Evolutionary conservation across 305 asterid species (phyloP), one percentile per base, ranked within the genome.

Genomic region (Solanum hybrid): DNA sequence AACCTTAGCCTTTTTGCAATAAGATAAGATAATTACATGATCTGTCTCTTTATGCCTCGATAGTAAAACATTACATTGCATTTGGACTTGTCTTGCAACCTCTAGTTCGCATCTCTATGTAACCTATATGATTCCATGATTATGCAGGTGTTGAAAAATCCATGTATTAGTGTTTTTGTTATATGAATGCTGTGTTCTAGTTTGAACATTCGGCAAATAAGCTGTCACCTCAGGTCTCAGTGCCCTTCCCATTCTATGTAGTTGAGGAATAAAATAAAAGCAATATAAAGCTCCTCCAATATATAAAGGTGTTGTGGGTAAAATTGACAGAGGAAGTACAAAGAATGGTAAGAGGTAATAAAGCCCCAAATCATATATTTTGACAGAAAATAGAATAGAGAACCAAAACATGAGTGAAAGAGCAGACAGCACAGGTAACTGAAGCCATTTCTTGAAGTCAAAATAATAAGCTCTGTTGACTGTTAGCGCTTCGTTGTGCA

Each of bases 401-500:
- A 37, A 80, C 17, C 68, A 38, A 79, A 38, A 24, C 33, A 13
- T 80, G 86, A 37, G 22, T 6, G 32, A n/a, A 36, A 80, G 33
- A 6, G 86, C 65, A 37, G 86, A 5, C 12, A n/a, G 61, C 61
- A n/a, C 33, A 13, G 26, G 86, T n/a, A 79, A n/a, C 22, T 22
- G 22, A 80, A 80, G 65, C 65, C 86, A 80, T 80, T 80, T 80
- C 32, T 37, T 80, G 65, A 80, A 39, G 75, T 78, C 41, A 31
- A 89, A 87, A 68, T 76, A 87, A n/a, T 77, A 14, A 45, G 81
- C 61, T n/a, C 51, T 34, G 57, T 34, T 33, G 37, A 22, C 45
- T 89, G 11, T 95, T 94, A 95, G 87, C 95, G 94, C 90, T 94
- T 96, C 0, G 96, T 95, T 10, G 91, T 89, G 91, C 99, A 97